phyloP scores from a whole-genome alignment of 106 monocot species.

The Amphibolis antarctica region DNA sequence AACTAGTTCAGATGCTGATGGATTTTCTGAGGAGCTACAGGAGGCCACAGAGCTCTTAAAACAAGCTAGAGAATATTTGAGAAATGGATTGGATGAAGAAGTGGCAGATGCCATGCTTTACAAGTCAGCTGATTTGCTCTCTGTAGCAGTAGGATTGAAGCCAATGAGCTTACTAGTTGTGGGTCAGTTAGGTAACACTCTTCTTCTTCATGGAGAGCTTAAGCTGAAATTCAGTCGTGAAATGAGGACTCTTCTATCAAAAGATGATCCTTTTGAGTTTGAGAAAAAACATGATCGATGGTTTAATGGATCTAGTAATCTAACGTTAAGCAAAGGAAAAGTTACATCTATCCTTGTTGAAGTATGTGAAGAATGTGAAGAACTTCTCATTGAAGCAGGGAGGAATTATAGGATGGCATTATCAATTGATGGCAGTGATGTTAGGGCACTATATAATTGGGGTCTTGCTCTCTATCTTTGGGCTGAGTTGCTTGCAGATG shows the following conservation, averaged over 20 bases:
- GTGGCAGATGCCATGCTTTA: constrained; percentile 41
- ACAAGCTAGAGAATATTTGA: constrained; percentile 58
- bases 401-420: constrained; percentile 75
- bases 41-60: constrained; percentile 47
- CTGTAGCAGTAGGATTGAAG: constrained; percentile 48
- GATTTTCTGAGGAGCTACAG: constrained; percentile 40
- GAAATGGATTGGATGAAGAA: constrained; percentile 43
- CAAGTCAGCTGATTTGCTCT: constrained; percentile 53
- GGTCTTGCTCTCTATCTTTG: constrained; percentile 80
- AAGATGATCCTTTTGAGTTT: constrained; percentile 17
- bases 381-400: constrained; percentile 70
- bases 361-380: constrained; percentile 94
- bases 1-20: constrained; percentile 21
- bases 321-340: constrained; percentile 31
- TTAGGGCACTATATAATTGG: constrained; percentile 92
- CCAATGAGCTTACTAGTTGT: constrained; percentile 66
- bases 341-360: constrained; percentile 48
- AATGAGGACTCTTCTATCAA: constrained; percentile 53
- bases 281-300: constrained; percentile 9
- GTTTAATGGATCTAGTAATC: constrained; percentile 19
- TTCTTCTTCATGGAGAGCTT: constrained; percentile 89
- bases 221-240: constrained; percentile 76
- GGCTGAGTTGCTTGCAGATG: constrained; percentile 85
- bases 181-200: constrained; percentile 85
- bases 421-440: constrained; percentile 69